These are phyloP conservation scores for Pezicula neosporulosa DNA, from an alignment of 2,329 filamentous ascomycete genomes.

Conservation along the genomic window DNA sequence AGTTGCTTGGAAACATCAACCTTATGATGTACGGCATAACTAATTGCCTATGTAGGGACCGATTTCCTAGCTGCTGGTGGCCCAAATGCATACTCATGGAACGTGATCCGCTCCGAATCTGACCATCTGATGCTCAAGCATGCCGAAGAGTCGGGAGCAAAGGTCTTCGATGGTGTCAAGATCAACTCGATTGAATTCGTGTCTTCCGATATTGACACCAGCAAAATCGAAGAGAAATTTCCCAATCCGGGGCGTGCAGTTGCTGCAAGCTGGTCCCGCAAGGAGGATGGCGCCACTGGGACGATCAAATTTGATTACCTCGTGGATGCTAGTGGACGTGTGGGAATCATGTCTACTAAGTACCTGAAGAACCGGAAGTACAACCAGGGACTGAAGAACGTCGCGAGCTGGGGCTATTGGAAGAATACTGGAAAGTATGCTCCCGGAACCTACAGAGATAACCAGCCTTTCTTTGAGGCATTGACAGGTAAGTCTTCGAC, in stretches of 20 bases:
- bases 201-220: neutral
- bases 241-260: constrained; percentile 28
- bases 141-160: constrained; percentile 35
- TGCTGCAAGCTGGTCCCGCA: constrained; percentile 32
- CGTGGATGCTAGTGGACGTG: constrained; percentile 44
- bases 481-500: constrained; percentile 23
- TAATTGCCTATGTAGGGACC: constrained; percentile 28
- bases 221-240: neutral
- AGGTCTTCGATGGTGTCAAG: constrained; percentile 37
- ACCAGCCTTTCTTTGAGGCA: constrained; percentile 41
- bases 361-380: constrained; percentile 44
- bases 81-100: constrained; percentile 17
- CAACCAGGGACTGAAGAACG: constrained; percentile 45
- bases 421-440: constrained; percentile 31
- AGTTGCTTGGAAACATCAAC: constrained; percentile 10
- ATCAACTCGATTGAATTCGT: constrained; percentile 32
- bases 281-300: constrained; percentile 32
- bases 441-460: constrained; percentile 31
- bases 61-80: constrained; percentile 39
- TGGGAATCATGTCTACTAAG: constrained; percentile 42
- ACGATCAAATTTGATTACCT: constrained; percentile 42
- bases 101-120: constrained; percentile 35
- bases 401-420: constrained; percentile 48
- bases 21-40: neutral
- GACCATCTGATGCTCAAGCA: constrained; percentile 42